These are phyloP conservation scores for Acacia crassicarpa DNA, from an alignment of 306 rosid genomes.

Conservation along the genomic window DNA sequence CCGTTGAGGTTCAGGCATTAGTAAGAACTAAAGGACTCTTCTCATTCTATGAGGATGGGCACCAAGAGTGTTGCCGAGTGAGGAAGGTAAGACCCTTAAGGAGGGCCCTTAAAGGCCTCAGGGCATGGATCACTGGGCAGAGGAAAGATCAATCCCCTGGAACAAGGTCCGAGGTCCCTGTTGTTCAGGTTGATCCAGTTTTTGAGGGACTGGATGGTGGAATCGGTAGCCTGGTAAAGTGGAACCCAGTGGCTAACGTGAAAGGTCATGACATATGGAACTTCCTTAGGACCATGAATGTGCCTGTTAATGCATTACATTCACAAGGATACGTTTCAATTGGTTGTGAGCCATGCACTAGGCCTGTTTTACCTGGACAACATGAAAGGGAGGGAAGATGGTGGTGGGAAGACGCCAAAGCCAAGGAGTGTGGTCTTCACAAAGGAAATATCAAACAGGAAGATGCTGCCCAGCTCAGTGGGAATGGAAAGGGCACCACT, in stretches of 20 bases:
- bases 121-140: slow-evolving; percentile 97
- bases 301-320: slow-evolving; percentile 88
- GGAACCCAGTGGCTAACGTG: slow-evolving; percentile 96
- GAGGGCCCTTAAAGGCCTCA: slow-evolving; percentile 88
- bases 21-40: slow-evolving; percentile 87
- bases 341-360: slow-evolving; percentile 99
- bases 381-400: slow-evolving; percentile 99
- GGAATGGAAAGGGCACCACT: slow-evolving; percentile 50
- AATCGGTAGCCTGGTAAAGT: slow-evolving; percentile 80
- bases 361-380: slow-evolving; percentile 94
- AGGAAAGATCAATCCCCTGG: slow-evolving; percentile 98
- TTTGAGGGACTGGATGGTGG: slow-evolving; percentile 94
- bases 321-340: slow-evolving; percentile 83
- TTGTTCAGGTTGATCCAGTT: slow-evolving; percentile 94
- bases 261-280: slow-evolving; percentile 76
- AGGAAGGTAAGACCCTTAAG: slow-evolving; percentile 95
- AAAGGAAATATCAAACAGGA: slow-evolving; percentile 84
- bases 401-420: slow-evolving; percentile 99
- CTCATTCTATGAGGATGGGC: slow-evolving; percentile 98
- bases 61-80: slow-evolving; percentile 97
- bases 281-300: slow-evolving; percentile 87
- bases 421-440: slow-evolving; percentile 99
- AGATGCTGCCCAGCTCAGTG: slow-evolving; percentile 43
- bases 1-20: slow-evolving; percentile 96
- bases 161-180: slow-evolving; percentile 89